These are phyloP conservation scores for Aspergillus cejpii DNA, from an alignment of 2,329 filamentous ascomycete species.

Conservation along the genomic window DNA sequence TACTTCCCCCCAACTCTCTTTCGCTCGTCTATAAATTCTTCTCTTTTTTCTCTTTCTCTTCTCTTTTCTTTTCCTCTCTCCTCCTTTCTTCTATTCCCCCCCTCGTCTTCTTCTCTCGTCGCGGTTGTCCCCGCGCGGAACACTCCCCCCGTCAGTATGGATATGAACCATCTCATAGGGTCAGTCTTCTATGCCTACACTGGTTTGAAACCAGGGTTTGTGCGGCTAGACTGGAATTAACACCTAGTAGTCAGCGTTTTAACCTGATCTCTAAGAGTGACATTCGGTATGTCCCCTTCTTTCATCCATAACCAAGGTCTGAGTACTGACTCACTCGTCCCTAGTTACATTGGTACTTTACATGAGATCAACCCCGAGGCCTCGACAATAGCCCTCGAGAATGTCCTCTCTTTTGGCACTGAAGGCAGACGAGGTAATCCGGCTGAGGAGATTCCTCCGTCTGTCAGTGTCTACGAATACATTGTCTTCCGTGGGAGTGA, in stretches of 20 bases:
- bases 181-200: constrained; percentile 28
- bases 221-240: constrained; percentile 34
- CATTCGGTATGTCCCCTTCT: constrained; percentile 67
- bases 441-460: constrained; percentile 74
- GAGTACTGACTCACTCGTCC: constrained; percentile 32
- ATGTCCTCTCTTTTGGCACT: constrained; percentile 89
- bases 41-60: constrained; percentile 14
- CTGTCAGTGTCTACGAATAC: constrained; percentile 90
- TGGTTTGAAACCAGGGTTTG: constrained; percentile 29
- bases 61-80: constrained; percentile 13
- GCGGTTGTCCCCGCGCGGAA: constrained; percentile 32
- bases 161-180: constrained; percentile 48
- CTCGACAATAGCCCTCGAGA: constrained; percentile 92
- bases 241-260: constrained; percentile 68
- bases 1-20: constrained; percentile 16
- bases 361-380: constrained; percentile 98
- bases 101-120: constrained; percentile 18
- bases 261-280: constrained; percentile 96
- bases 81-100: constrained; percentile 16
- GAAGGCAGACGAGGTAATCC: constrained; percentile 77
- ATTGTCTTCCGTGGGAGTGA: constrained; percentile 98
- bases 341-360: constrained; percentile 86
- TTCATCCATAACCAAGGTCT: constrained; percentile 9
- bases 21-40: constrained; percentile 3
- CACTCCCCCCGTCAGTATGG: constrained; percentile 34